Conservation (phyloP, 2,329 filamentous ascomycete species). For the Aureobasidium leucospermi region DNA sequence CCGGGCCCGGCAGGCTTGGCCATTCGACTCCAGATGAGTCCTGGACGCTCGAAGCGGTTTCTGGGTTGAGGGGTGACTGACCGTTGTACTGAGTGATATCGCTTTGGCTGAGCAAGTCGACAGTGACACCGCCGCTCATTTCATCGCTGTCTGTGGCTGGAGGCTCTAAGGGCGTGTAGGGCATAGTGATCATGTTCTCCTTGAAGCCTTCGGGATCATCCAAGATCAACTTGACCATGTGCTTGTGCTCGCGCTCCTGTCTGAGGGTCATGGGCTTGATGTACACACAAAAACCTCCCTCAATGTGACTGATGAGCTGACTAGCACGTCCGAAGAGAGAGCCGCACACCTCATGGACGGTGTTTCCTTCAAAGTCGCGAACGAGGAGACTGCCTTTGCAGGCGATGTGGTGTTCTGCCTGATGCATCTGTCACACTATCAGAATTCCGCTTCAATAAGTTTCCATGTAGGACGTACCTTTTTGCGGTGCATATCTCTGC, state of each 20-base stretch:
- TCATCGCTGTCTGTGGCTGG: background rate
- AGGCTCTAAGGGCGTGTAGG: background rate
- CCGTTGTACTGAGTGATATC: conserved; percentile 8
- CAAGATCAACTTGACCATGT: conserved; percentile 35
- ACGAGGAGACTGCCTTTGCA: conserved; percentile 28
- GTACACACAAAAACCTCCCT: conserved; percentile 42
- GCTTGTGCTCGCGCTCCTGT: conserved; percentile 44
- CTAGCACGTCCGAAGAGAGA: conserved; percentile 41
- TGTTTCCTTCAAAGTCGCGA: background rate
- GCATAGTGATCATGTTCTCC: conserved; percentile 16
- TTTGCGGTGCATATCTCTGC: conserved; percentile 46
- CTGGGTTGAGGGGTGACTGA: background rate
- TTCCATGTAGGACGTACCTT: conserved; percentile 32
- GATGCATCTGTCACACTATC: conserved; percentile 36
- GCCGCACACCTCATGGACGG: conserved; percentile 32
- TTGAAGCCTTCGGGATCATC: conserved; percentile 21
- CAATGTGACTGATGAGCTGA: conserved; percentile 47
- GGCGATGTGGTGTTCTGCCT: conserved; percentile 40
- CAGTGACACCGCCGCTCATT: background rate
- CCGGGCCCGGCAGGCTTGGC: conserved; percentile 16
- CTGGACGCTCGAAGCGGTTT: background rate
- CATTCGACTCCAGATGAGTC: conserved; percentile 7
- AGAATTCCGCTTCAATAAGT: background rate
- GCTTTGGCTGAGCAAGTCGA: background rate
- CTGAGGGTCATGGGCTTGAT: conserved; percentile 39